A percentile compares a stretch with the other conserved stretches of the same genome.
Conservation (phyloP, 768 basidiomycete genomes). For the Suillus luteus region DNA sequence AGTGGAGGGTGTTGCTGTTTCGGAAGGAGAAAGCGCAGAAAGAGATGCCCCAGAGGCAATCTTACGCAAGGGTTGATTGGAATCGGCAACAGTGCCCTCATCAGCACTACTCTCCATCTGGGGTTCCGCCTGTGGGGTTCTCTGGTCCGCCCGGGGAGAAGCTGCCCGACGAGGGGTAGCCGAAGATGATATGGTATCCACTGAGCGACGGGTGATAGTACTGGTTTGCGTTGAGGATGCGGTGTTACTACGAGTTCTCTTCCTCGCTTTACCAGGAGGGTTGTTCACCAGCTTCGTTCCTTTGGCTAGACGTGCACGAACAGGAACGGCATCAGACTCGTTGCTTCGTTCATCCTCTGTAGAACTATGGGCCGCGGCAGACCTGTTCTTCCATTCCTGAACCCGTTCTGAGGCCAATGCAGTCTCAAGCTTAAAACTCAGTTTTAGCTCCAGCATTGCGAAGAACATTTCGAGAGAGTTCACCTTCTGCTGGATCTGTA, state of each 20-base stretch:
- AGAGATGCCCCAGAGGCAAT: conserved; percentile 35
- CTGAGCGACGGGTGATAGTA: conserved; percentile 26
- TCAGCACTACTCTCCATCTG: conserved; percentile 23
- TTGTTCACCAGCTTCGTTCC: conserved; percentile 35
- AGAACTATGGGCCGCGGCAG: conserved; percentile 24
- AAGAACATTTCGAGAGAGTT: conserved; percentile 20
- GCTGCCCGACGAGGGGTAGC: conserved; percentile 29
- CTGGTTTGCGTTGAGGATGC: conserved; percentile 61
- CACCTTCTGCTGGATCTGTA: conserved; percentile 91
- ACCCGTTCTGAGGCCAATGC: conserved; percentile 64
- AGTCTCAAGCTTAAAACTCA: conserved; percentile 60
- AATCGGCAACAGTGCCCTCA: conserved; percentile 20
- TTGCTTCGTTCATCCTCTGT: conserved; percentile 60
- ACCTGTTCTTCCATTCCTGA: conserved; percentile 35
- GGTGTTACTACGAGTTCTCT: conserved; percentile 59
- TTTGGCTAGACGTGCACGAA: conserved; percentile 44
- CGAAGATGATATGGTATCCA: conserved; percentile 25
- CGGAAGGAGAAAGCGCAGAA: conserved; percentile 27
- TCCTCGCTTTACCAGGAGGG: conserved; percentile 38
- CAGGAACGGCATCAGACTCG: conserved; percentile 46
- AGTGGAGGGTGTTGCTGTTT: conserved; percentile 32
- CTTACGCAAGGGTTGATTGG: conserved; percentile 36
- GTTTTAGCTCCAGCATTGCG: conserved; percentile 11
- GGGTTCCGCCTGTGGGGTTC: conserved; percentile 44
- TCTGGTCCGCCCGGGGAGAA: conserved; percentile 36